Conservation (phyloP, 345 rosid species). For the Lepidium sativum region DNA sequence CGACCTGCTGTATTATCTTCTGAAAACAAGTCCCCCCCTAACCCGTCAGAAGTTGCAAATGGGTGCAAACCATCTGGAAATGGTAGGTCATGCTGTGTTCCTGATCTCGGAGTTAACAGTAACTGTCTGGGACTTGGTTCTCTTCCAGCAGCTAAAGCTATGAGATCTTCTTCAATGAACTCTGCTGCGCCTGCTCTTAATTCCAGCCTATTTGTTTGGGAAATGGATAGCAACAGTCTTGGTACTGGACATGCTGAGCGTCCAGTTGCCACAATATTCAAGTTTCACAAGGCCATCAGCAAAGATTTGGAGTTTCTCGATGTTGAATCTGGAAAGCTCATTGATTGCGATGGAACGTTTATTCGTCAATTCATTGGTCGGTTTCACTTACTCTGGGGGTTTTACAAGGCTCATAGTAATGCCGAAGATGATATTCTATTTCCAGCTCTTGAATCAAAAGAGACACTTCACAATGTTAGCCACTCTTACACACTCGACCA, state of each 20-base stretch:
- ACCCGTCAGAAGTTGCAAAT: slow-evolving; percentile 23
- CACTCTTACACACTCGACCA: slow-evolving; percentile 90
- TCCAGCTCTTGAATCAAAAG: slow-evolving; percentile 90
- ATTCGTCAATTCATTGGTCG: slow-evolving; percentile 76
- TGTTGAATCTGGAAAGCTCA: slow-evolving; percentile 76
- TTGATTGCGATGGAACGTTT: slow-evolving; percentile 56
- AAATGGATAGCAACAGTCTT: slow-evolving; percentile 45
- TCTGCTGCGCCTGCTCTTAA: slow-evolving; percentile 65
- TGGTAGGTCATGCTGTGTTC: slow-evolving; percentile 66
- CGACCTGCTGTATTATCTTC: slow-evolving; percentile 29
- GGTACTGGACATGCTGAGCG: slow-evolving; percentile 41
- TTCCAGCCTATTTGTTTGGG: slow-evolving; percentile 88
- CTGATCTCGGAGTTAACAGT: slow-evolving; percentile 70
- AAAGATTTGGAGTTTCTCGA: slow-evolving; percentile 90
- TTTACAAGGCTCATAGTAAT: slow-evolving; percentile 89
- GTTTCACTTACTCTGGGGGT: slow-evolving; percentile 81
- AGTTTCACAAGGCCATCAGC: slow-evolving; percentile 83
- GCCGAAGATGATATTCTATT: slow-evolving; percentile 95
- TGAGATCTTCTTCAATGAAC: slow-evolving; percentile 65
- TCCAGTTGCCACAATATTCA: slow-evolving; percentile 85
- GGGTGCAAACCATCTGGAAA: slow-evolving; percentile 31
- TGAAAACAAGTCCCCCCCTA: slow-evolving; percentile 21
- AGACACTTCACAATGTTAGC: slow-evolving; percentile 88
- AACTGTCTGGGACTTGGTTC: slow-evolving; percentile 60
- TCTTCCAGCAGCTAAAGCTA: slow-evolving; percentile 56